Base-by-base conservation (phyloP, 768 basidiomycete genomes). In the Nevesoporus exiguus region DNA sequence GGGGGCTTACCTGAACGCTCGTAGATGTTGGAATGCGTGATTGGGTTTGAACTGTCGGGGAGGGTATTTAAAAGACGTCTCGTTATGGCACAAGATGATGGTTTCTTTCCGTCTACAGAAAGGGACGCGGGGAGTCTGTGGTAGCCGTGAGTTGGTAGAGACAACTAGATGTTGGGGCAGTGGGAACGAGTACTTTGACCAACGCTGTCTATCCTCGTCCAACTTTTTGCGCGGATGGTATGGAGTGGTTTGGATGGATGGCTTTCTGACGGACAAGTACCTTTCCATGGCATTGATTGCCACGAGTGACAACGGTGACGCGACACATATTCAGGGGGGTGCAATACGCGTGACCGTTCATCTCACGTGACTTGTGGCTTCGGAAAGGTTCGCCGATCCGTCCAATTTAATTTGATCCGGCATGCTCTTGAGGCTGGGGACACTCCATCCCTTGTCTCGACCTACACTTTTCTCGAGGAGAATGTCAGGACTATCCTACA, bases 1-100 rank as follows among this genome's bases (percentile, higher is more conserved):
- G 33, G 27, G 15, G 34, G 53, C 76, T 46, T 44, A 84, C 88
- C 85, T 65, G 85, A 76, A 54, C 85, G 80, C 39, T 83, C 73
- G 48, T 72, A 73, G 55, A 82, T 79, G 64, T 86, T 80, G 1
- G 85, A 84, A 61, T 88, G 84, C 1, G 89, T 90, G 47, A 93
- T 89, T 1, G 91, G 91, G 66, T 93, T 93, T 10, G 80, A 78
- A 49, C 77, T 73, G 56, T 87, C 78, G 15, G 76, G 66, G 42
- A 93, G 75, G 0, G 84, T 88, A 27, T 71, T 76, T 39, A 92
- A 66, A 14, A 92, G 69, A 50, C 82, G 77, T 50, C 75, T 82
- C 13, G 82, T 88, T 36, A 88, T 63, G n/a, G 71, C 69, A 29
- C 74, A 60, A 0, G 71, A 63, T 19, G 79, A 78, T 5, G 74